Conservation (phyloP, 306 rosid genomes). For the Potentilla sterilis region DNA sequence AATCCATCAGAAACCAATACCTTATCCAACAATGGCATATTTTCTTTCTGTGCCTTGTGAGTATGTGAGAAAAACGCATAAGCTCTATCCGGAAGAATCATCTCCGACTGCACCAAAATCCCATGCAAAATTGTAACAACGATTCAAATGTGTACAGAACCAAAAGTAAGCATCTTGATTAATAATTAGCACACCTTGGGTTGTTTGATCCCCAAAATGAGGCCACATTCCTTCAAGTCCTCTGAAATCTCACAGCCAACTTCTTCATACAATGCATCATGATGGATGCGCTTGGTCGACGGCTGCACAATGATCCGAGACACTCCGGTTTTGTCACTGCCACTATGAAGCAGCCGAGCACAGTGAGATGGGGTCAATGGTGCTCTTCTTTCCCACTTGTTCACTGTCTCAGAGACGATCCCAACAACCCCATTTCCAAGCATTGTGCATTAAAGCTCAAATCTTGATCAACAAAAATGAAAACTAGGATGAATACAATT, state of each 20-base stretch:
- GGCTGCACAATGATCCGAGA: constrained; percentile 79
- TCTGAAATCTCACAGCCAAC: constrained; percentile 89
- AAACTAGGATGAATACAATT: not conserved
- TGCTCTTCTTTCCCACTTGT: constrained; percentile 95
- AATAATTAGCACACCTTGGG: constrained; percentile 52
- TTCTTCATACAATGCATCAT: constrained; percentile 70
- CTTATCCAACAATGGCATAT: constrained; percentile 87
- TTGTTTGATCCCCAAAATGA: constrained; percentile 83
- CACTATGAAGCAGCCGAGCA: constrained; percentile 68
- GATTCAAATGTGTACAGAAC: not conserved
- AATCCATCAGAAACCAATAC: constrained; percentile 20
- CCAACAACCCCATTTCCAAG: constrained; percentile 91
- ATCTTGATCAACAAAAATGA: not conserved
- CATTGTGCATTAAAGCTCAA: constrained; percentile 37
- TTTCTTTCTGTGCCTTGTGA: constrained; percentile 92
- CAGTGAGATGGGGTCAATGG: constrained; percentile 91
- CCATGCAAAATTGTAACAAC: not conserved
- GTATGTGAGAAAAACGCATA: constrained; percentile 94
- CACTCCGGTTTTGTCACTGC: constrained; percentile 48
- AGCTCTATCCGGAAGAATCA: constrained; percentile 85
- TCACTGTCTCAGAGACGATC: constrained; percentile 68
- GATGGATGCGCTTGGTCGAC: constrained; percentile 76
- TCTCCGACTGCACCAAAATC: constrained; percentile 59
- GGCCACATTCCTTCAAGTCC: constrained; percentile 81
- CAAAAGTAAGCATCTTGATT: not conserved